Conservation (phyloP, 1,284 basidiomycete species). For the Ceratobasidium sp. region DNA sequence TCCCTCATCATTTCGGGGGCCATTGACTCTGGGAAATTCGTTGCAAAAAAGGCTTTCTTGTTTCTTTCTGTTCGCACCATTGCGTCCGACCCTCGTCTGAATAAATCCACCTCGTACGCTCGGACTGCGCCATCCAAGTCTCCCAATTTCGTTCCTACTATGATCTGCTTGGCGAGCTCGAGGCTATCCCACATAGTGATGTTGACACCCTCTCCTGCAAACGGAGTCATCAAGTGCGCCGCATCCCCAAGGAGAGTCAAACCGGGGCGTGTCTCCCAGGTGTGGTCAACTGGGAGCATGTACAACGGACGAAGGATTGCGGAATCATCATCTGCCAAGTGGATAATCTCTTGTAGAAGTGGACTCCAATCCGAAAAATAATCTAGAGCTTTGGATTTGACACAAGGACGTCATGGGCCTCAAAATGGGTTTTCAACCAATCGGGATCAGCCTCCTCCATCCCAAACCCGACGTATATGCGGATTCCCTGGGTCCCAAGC, state of each 20-base stretch:
- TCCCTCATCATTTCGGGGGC: constrained; percentile 1
- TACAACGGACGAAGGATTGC: constrained; percentile 45
- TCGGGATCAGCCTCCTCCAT: constrained; percentile 41
- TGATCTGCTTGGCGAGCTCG: constrained; percentile 44
- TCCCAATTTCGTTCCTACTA: not conserved
- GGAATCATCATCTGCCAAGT: constrained; percentile 44
- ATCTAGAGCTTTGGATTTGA: constrained; percentile 40
- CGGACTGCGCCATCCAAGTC: constrained; percentile 6
- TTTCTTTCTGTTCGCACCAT: constrained; percentile 8
- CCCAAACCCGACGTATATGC: constrained; percentile 48
- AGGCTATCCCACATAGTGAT: constrained; percentile 48
- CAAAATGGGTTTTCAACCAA: constrained; percentile 43
- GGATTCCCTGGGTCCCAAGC: constrained; percentile 48
- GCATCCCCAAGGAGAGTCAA: constrained; percentile 54
- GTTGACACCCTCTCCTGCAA: constrained; percentile 57
- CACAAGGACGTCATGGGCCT: constrained; percentile 3
- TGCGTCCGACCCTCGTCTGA: constrained; percentile 1
- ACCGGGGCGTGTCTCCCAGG: constrained; percentile 41
- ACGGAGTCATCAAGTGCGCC: constrained; percentile 58
- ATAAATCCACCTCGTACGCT: constrained; percentile 21
- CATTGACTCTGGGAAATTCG: constrained; percentile 29
- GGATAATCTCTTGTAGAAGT: constrained; percentile 44
- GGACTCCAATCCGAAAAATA: constrained; percentile 46
- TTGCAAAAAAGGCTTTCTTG: constrained; percentile 2
- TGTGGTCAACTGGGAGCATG: constrained; percentile 42